These are phyloP conservation scores for Melampsora abietis-canadensis DNA, from an alignment of 1,284 basidiomycete species.

Conservation along the genomic window DNA sequence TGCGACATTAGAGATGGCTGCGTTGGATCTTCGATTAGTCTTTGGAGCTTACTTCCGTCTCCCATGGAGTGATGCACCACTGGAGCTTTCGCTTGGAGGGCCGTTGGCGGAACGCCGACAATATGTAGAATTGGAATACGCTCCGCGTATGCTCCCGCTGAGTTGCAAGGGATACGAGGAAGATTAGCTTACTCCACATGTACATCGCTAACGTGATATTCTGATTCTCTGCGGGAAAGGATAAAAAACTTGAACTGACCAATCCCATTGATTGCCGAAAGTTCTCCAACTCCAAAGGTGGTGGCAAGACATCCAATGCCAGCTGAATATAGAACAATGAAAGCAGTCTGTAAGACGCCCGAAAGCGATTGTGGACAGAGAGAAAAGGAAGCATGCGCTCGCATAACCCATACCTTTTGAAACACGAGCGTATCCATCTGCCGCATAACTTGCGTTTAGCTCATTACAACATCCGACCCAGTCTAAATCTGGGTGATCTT, in stretches of 20 bases:
- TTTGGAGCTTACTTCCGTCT: slow-evolving; percentile 45
- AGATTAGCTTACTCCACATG: slow-evolving; percentile 48
- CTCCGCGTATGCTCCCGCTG: slow-evolving; percentile 65
- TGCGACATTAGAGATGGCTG: neutral
- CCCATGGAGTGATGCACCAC: slow-evolving; percentile 55
- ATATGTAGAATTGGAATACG: slow-evolving; percentile 89
- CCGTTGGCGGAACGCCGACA: slow-evolving; percentile 76
- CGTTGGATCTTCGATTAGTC: slow-evolving; percentile 76
- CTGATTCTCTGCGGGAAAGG: slow-evolving; percentile 54
- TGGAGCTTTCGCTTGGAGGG: slow-evolving; percentile 61
- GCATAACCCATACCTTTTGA: slow-evolving; percentile 53
- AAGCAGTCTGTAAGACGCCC: slow-evolving; percentile 16
- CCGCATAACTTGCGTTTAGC: slow-evolving; percentile 67
- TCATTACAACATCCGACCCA: slow-evolving; percentile 78
- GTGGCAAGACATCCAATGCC: slow-evolving; percentile 47
- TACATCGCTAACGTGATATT: neutral
- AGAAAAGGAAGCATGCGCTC: neutral
- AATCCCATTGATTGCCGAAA: slow-evolving; percentile 67
- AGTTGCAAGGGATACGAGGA: neutral
- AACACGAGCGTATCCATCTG: slow-evolving; percentile 74
- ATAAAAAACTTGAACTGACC: slow-evolving; percentile 57
- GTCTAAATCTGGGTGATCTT: slow-evolving; percentile 70
- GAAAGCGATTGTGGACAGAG: slow-evolving; percentile 29
- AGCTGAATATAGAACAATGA: slow-evolving; percentile 41
- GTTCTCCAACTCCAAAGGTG: slow-evolving; percentile 86